These are phyloP conservation scores for Mucor circinelloides DNA, from an alignment of 371 early-diverging fungal species.

Conservation along the genomic window DNA sequence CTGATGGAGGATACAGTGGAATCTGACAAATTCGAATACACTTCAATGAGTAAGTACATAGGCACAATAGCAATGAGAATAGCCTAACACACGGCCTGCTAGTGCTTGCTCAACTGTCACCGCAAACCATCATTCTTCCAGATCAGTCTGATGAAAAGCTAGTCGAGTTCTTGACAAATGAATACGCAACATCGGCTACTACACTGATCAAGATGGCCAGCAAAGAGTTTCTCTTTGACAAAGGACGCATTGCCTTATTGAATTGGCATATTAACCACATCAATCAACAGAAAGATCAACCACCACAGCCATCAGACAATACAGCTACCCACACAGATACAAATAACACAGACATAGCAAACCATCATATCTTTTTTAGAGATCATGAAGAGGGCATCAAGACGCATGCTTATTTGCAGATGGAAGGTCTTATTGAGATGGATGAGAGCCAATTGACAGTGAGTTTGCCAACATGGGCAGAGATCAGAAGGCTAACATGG, in stretches of 20 bases:
- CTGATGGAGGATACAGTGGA: slow-evolving; percentile 64
- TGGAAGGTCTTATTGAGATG: slow-evolving; percentile 59
- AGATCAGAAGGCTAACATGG: background rate
- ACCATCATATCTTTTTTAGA: slow-evolving; percentile 6
- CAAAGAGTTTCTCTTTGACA: slow-evolving; percentile 57
- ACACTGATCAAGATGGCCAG: slow-evolving; percentile 48
- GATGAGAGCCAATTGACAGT: slow-evolving; percentile 39
- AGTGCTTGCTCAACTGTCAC: slow-evolving; percentile 14
- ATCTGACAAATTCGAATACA: slow-evolving; percentile 35
- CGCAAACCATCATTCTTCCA: slow-evolving; percentile 3
- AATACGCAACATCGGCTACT: slow-evolving; percentile 23
- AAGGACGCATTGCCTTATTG: slow-evolving; percentile 42
- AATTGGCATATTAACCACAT: slow-evolving; percentile 22
- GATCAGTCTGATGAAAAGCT: background rate
- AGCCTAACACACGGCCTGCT: background rate
- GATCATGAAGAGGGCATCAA: slow-evolving; percentile 38
- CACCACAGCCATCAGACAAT: background rate
- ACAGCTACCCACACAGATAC: background rate
- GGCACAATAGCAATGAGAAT: background rate
- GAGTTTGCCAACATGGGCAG: background rate
- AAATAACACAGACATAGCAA: background rate
- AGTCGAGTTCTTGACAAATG: background rate
- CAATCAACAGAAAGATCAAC: background rate
- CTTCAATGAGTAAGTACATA: slow-evolving; percentile 35
- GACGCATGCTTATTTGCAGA: slow-evolving; percentile 46